A percentile compares a stretch with the other conserved stretches of the same genome.
phyloP scores from a whole-genome alignment of 768 basidiomycete species.

The Collybia nuda region DNA sequence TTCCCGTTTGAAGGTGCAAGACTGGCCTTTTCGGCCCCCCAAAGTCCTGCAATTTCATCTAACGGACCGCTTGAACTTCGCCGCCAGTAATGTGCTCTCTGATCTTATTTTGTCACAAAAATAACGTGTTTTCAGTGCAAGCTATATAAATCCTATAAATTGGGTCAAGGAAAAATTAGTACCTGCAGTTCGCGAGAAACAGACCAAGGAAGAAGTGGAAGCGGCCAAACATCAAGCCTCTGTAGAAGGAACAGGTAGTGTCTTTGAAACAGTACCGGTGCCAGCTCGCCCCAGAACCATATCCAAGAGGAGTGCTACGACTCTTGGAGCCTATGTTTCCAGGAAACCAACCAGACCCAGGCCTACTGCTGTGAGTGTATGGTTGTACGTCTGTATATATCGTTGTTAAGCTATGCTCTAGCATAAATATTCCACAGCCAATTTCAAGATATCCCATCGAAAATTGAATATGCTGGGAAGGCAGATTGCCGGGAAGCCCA shows the following conservation, averaged over 20 bases:
- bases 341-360: constrained; percentile 20
- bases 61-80: constrained; percentile 34
- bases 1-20: constrained; percentile 8
- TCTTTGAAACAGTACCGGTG: constrained; percentile 46
- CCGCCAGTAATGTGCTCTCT: constrained; percentile 38
- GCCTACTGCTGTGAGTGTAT: constrained; percentile 26
- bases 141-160: constrained; percentile 55
- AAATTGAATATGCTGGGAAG: constrained; percentile 88
- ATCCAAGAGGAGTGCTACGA: not conserved
- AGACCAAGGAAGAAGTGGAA: constrained; percentile 42
- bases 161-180: constrained; percentile 66
- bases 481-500: constrained; percentile 88
- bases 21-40: constrained; percentile 1
- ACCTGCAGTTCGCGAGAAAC: constrained; percentile 45
- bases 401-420: constrained; percentile 25
- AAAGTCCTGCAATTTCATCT: constrained; percentile 13
- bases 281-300: constrained; percentile 3
- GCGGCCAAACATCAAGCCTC: constrained; percentile 44
- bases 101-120: not conserved
- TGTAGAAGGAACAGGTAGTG: constrained; percentile 42
- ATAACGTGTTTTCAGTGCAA: constrained; percentile 27
- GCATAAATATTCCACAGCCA: constrained; percentile 93
- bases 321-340: constrained; percentile 3
- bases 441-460: constrained; percentile 91
- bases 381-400: not conserved